A percentile compares a stretch with the other conserved stretches of the same genome.
phyloP scores from a whole-genome alignment of 1,284 basidiomycete species.

The Malassezia caprae region DNA sequence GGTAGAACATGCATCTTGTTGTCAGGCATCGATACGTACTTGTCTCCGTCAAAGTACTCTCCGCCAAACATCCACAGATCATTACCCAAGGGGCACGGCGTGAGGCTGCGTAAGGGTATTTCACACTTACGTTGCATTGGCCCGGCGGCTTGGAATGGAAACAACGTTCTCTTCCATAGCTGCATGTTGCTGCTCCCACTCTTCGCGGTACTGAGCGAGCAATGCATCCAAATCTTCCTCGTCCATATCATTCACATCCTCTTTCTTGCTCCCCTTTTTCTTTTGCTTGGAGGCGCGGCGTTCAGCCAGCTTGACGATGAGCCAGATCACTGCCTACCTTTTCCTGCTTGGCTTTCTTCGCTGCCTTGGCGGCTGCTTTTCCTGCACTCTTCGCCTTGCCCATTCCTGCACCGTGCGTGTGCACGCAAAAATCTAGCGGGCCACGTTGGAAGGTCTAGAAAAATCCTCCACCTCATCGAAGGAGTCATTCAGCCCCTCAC shows the following conservation, averaged over 20 bases:
- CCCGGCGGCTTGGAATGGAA: constrained; percentile 33
- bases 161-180: constrained; percentile 37
- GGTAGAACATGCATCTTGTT: constrained; percentile 33
- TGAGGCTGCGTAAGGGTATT: constrained; percentile 18
- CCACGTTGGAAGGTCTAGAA: not conserved
- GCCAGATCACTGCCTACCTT: constrained; percentile 15
- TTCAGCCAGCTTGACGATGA: constrained; percentile 22
- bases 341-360: constrained; percentile 46
- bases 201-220: constrained; percentile 31
- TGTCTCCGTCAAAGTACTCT: constrained; percentile 47
- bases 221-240: constrained; percentile 46
- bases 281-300: constrained; percentile 37
- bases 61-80: constrained; percentile 47
- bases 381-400: constrained; percentile 41
- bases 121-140: constrained; percentile 35
- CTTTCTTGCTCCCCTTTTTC: constrained; percentile 26
- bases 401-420: constrained; percentile 21
- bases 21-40: constrained; percentile 5
- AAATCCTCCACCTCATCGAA: not conserved
- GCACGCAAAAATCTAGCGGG: not conserved
- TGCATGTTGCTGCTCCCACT: constrained; percentile 41
- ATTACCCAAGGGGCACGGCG: constrained; percentile 42
- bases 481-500: not conserved
- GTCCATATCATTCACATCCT: constrained; percentile 24
- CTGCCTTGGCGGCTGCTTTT: constrained; percentile 43